A percentile compares a stretch with the other conserved stretches of the same genome.
Conservation (phyloP, 257 asterid species). For the Ophiorrhiza pumila region DNA sequence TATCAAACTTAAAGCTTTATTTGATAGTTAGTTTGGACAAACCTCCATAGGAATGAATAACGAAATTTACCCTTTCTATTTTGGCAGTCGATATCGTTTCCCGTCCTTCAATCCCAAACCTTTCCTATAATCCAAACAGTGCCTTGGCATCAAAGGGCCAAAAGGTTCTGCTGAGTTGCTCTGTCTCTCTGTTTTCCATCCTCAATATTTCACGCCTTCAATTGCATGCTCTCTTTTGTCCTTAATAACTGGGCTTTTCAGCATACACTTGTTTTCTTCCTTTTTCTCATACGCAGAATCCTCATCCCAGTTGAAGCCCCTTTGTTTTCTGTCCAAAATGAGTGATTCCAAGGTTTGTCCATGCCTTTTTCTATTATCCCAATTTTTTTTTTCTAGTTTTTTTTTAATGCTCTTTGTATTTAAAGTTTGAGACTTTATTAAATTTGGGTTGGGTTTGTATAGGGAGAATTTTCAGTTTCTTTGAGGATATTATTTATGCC, state of each 20-base stretch:
- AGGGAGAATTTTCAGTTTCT: background rate
- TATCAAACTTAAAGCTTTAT: no score
- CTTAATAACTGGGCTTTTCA: slow-evolving; percentile 28
- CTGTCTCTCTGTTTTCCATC: slow-evolving; percentile 30
- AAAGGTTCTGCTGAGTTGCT: slow-evolving; percentile 24
- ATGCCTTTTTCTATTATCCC: no score
- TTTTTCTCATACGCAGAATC: slow-evolving; percentile 27
- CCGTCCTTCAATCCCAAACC: no score
- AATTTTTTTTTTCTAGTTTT: no score
- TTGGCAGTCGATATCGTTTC: no score
- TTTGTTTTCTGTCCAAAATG: slow-evolving; percentile 42
- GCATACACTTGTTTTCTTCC: slow-evolving; percentile 31
- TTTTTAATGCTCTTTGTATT: background rate
- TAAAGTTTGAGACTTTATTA: background rate
- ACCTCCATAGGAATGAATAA: no score
- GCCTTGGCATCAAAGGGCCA: slow-evolving; percentile 13
- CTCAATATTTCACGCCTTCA: slow-evolving; percentile 56
- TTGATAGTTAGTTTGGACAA: no score
- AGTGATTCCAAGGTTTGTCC: slow-evolving; percentile 60
- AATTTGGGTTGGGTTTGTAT: background rate
- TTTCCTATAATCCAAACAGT: no score
- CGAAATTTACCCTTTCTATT: no score
- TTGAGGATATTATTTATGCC: background rate
- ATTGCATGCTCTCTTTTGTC: slow-evolving; percentile 23
- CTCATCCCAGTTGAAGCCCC: slow-evolving; percentile 22